Conservation (phyloP, 2,329 filamentous ascomycete species). For the Apiospora sp. region DNA sequence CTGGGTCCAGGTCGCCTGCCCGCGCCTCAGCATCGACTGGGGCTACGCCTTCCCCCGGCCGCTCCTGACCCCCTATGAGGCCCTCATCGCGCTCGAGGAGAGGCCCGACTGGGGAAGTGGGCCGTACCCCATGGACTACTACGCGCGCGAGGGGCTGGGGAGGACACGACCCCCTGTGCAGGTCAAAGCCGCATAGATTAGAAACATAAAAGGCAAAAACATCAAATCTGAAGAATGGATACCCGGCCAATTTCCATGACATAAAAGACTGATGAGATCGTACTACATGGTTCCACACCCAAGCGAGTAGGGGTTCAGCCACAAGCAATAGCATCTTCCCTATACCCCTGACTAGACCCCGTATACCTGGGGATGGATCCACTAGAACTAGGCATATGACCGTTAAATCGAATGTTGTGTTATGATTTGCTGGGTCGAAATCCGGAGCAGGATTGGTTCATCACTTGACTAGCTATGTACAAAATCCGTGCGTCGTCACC, state of each 20-base stretch:
- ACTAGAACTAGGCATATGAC: constrained; percentile 7
- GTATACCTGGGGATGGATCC: constrained; percentile 7
- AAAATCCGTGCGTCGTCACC: constrained; percentile 14
- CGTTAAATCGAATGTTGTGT: constrained; percentile 18
- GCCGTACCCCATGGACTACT: constrained; percentile 98
- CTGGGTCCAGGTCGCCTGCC: constrained; percentile 98
- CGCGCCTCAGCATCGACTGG: constrained; percentile 97
- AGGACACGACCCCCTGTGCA: constrained; percentile 58
- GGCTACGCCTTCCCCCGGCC: constrained; percentile 94
- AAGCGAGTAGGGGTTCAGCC: background rate
- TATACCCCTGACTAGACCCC: constrained; percentile 12
- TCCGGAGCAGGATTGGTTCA: constrained; percentile 6
- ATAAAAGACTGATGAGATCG: constrained; percentile 6
- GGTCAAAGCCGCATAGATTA: background rate
- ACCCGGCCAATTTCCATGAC: constrained; percentile 3
- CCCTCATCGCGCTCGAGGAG: constrained; percentile 85
- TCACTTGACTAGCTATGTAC: constrained; percentile 13
- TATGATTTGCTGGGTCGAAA: constrained; percentile 14
- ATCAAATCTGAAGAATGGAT: background rate
- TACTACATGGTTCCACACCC: constrained; percentile 2
- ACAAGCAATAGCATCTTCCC: background rate
- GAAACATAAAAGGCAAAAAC: background rate
- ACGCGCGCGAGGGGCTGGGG: constrained; percentile 89
- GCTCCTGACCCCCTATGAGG: constrained; percentile 92
- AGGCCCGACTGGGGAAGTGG: constrained; percentile 77